Evolutionary conservation across 2,329 filamentous ascomycete species (phyloP), one percentile per base, ranked within the genome.

Genomic region (Trichoderma atrobrunneum): DNA sequence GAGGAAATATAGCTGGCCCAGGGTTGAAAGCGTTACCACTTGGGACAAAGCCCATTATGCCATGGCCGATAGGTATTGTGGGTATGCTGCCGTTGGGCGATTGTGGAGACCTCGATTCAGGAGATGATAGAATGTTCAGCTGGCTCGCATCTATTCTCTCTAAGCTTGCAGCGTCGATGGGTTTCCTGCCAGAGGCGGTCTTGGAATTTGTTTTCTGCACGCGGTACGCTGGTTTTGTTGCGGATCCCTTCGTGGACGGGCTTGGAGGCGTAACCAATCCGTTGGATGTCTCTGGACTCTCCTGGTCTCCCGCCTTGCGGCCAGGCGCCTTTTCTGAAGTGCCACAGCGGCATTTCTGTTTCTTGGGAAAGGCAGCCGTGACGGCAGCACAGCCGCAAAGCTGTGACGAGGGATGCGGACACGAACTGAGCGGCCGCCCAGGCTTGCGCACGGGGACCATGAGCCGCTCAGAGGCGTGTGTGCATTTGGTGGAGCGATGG

Each of bases 401-500:
- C 54, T 87, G 87, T 65, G 88, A 88, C 34, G 86, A 84, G 7
- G 89, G 87, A 76, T 93, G 91, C 69, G 91, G 90, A 77, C 91
- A 93, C 69, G 87, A 87, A 79, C 90, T 92, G 70, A 93, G 81
- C 10, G 91, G 91, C 64, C 91, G 86, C 21, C 91, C 91, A 18
- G 91, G 91, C 77, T 93, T 93, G 74, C 91, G 88, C 18, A 93
- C 91, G 26, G 90, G 89, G 4, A 92, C 84, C 85, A 93, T 89
- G 39, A 92, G 82, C 72, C 91, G 88, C 76, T 92, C 90, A 74
- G 86, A 85, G 73, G 85, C 86, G 78, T 93, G 91, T 62, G 87
- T 90, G 80, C 91, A 93, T 84, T 92, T 92, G 67, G 91, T 92
- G 34, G 91, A 93, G 76, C 91, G 89, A 80, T 93, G 91, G 71